Evolutionary conservation across 352 stramenopile genomes (phyloP).

Genomic region (Globisporangium nunn): DNA sequence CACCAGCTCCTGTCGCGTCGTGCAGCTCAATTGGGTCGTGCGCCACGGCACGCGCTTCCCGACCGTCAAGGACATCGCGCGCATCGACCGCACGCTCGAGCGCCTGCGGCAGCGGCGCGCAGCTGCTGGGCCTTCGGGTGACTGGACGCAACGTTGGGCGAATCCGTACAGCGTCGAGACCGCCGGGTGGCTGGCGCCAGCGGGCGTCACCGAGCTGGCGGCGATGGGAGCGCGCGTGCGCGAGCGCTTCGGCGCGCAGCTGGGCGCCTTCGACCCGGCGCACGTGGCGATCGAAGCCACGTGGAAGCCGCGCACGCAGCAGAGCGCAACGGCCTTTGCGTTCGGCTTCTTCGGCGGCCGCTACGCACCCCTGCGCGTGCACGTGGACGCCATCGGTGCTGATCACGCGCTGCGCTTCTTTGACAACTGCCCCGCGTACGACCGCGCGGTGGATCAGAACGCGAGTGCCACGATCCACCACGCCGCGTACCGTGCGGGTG

Average conservation of each 20-base stretch:
- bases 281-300: slow-evolving; percentile 70
- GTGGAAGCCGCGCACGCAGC: slow-evolving; percentile 72
- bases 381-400: slow-evolving; percentile 33
- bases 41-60: slow-evolving; percentile 75
- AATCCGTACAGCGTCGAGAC: slow-evolving; percentile 40
- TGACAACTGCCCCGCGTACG: slow-evolving; percentile 72
- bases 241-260: slow-evolving; percentile 26
- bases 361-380: slow-evolving; percentile 51
- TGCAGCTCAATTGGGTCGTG: slow-evolving; percentile 75
- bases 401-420: slow-evolving; percentile 76
- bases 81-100: slow-evolving; percentile 44
- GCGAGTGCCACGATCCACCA: slow-evolving; percentile 51
- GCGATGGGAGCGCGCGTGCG: slow-evolving; percentile 48
- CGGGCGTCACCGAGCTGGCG: slow-evolving; percentile 55
- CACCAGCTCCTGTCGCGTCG: slow-evolving; percentile 21
- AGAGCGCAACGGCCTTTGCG: slow-evolving; percentile 71
- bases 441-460: slow-evolving; percentile 51
- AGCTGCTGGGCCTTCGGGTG: not conserved
- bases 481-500: slow-evolving; percentile 35
- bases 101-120: not conserved
- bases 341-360: slow-evolving; percentile 62
- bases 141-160: slow-evolving; percentile 40
- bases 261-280: slow-evolving; percentile 21
- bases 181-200: slow-evolving; percentile 44
- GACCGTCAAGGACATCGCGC: slow-evolving; percentile 69